Conservation (phyloP, 2,329 filamentous ascomycete genomes). For the Chaetomium sp. region DNA sequence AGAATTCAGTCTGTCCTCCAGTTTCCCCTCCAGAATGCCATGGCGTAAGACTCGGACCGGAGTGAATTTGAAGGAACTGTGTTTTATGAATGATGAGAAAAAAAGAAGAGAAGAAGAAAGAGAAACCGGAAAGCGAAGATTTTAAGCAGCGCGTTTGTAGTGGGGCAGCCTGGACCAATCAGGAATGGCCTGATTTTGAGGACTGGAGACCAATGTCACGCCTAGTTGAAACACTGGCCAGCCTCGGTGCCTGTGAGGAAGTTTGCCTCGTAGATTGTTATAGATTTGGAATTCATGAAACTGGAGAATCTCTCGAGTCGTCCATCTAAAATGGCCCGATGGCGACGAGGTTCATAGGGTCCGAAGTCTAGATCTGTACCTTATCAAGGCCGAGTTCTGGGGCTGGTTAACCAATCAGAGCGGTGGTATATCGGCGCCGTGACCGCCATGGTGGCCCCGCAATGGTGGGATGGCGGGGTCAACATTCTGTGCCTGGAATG, state of each 20-base stretch:
- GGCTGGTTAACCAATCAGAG: constrained; percentile 17
- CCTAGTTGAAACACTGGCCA: neutral
- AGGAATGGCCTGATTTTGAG: neutral
- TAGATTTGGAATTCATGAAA: neutral
- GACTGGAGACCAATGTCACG: too few relatives aligned
- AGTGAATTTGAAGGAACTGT: constrained; percentile 68
- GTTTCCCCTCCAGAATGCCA: constrained; percentile 67
- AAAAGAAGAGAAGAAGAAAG: constrained; percentile 37
- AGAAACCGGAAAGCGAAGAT: constrained; percentile 18
- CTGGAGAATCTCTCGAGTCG: neutral
- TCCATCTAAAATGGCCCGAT: neutral
- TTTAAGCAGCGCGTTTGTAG: constrained; percentile 27
- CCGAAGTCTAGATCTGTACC: neutral
- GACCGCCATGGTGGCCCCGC: constrained; percentile 12
- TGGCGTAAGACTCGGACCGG: constrained; percentile 60
- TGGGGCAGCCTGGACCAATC: constrained; percentile 25
- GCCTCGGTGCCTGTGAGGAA: neutral
- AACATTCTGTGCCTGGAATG: neutral
- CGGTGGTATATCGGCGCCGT: neutral
- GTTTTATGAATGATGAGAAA: constrained; percentile 42
- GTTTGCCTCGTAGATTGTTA: neutral
- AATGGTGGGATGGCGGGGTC: constrained; percentile 12
- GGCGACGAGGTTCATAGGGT: neutral
- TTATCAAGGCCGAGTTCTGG: neutral
- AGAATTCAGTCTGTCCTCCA: constrained; percentile 64